Base-by-base conservation (phyloP, 306 rosid species). In the Carpinus fangiana region DNA sequence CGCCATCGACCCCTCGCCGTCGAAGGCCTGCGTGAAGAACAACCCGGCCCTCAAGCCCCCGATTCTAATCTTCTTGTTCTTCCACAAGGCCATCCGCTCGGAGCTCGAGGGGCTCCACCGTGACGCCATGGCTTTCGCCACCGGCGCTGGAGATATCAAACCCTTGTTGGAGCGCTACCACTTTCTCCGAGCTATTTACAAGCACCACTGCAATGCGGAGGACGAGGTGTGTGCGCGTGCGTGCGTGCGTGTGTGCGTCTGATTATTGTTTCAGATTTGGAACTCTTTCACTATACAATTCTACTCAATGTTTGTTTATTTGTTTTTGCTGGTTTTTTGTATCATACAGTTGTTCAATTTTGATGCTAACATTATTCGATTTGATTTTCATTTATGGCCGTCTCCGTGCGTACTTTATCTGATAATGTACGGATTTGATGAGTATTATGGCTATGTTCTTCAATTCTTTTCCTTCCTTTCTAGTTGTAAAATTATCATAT, bases 51-150 rank as follows among this genome's bases (percentile, higher is more conserved):
- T 78, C 52, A 66, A 78, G 54, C 84, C 90, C 20, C 88, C 90
- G 28, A 84, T 86, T 13, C 77, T 86, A 16, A 83, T 86, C 13
- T 83, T 86, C 89, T 68, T 82, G 71, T 78, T 86, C 53, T 86
- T 86, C 20, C 89, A 86, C 70, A 86, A 86, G 51, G 87, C 89
- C 16, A 83, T 86, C 26, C 85, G 87, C 43, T 80, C 87, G 66
- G 89, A 83, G 83, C 89, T 86, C 66, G 85, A 83, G 7, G 48
- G 79, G n/a, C 78, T 86, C 23, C 89, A 86, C 47, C 78, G 70
- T 0, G 77, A 82, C 55, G 85, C 87, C 52, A 8, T 86, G 59
- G 81, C 74, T 60, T 83, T 83, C 50, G 89, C 85, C 38, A 75
- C 84, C 8, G 28, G 62, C 47, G 59, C 26, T 9, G 59, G 69